Evolutionary conservation across 2,329 filamentous ascomycete genomes (phyloP), one percentile per base, ranked within the genome.

Genomic region (Microsporum canis): DNA sequence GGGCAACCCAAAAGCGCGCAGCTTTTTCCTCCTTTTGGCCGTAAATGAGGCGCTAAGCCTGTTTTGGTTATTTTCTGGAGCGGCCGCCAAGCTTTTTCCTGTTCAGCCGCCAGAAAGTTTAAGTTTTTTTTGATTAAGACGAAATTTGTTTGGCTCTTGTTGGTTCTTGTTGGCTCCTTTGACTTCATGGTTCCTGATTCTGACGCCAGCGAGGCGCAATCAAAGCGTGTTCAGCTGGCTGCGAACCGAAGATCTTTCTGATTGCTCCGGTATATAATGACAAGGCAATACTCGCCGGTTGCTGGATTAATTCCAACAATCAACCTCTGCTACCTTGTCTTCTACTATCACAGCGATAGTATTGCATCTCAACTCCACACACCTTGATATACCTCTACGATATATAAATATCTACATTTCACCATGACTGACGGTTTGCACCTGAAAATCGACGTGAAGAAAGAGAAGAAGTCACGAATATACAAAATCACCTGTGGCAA

Each of bases 401-500:
- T 43, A 41, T n/a, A 58, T 8, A 27, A 14, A 31, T n/a, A 43
- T 29, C 5, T 23, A 23, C 17, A 23, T 23, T 23, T 43, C 56
- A 14, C 23, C 17, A 41, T 47, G 38, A 23, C 31, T 8, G 38
- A 58, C 56, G 38, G 34, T 14, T 7, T 43, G 29, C 38, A 58
- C 23, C 10, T 47, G 12, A 59, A 49, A 17, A 14, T 43, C 14
- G 10, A 47, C 12, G 27, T 12, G 14, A 49, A 2, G 5, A 49
- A 38, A 6, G 45, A 55, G 29, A 55, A 55, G 51, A 55, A 55
- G 23, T 7, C 31, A 12, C 51, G 51, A 8, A 55, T 8, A 4
- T 61, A 63, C 55, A 58, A 29, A 17, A 23, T 60, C n/a, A 58
- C 43, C 8, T 60, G 58, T 34, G 57, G 57, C 27, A 57, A 64